These are phyloP conservation scores for Daldinia grandis DNA, from an alignment of 495 filamentous ascomycete genomes.

Conservation along the genomic window DNA sequence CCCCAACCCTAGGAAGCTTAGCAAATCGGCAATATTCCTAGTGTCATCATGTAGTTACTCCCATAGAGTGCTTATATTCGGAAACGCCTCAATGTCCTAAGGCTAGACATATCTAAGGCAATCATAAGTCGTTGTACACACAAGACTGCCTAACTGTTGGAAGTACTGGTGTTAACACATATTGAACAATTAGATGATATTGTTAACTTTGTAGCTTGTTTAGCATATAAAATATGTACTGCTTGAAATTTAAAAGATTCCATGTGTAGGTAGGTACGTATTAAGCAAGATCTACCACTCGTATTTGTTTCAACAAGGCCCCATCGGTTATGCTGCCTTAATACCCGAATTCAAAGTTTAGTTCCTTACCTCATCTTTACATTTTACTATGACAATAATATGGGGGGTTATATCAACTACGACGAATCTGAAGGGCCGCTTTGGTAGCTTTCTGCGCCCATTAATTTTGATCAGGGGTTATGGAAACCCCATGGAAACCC, in stretches of 20 bases:
- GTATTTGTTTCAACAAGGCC: background rate
- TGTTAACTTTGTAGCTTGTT: background rate
- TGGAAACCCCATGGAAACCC: slow-evolving; percentile 9
- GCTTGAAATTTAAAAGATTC: background rate
- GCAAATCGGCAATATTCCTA: background rate
- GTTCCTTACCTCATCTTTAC: too few species aligned
- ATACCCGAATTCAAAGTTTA: background rate
- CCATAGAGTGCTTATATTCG: background rate
- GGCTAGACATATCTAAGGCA: background rate
- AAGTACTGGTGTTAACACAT: background rate
- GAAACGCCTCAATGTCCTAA: background rate
- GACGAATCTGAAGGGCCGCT: background rate
- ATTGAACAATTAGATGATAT: background rate
- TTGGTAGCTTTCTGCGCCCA: background rate
- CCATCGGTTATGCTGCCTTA: background rate
- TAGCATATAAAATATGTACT: background rate
- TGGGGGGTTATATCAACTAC: background rate
- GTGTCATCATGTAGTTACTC: background rate
- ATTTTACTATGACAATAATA: background rate
- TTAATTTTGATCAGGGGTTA: background rate
- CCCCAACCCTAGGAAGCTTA: background rate
- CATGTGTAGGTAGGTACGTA: too few species aligned
- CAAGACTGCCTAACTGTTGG: background rate
- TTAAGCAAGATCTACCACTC: background rate
- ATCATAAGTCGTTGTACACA: background rate